Percentiles rank a stretch among this genome's conserved stretches.
phyloP scores from a whole-genome alignment of 2,329 filamentous ascomycete species.

The Stromatinia cepivora region DNA sequence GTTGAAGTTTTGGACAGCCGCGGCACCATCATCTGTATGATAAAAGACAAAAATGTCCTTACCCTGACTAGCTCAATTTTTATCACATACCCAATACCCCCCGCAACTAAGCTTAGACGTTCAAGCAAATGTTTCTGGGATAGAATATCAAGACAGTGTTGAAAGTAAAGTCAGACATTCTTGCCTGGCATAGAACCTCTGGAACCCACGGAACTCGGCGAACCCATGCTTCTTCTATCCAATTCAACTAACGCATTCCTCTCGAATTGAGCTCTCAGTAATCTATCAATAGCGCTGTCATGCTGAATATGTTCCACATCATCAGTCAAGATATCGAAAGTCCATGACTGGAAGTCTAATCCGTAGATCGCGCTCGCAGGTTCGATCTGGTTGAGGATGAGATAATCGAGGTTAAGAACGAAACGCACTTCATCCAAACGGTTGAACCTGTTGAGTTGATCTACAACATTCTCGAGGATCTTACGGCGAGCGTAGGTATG shows the following conservation, averaged over 20 bases:
- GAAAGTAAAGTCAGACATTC: too few relatives aligned
- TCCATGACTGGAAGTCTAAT: not conserved
- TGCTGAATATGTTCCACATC: not conserved
- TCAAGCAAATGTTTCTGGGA: too few relatives aligned
- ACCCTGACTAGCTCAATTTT: not conserved
- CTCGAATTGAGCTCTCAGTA: not conserved
- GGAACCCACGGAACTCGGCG: too few relatives aligned
- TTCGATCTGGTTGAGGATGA: not conserved
- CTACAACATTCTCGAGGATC: not conserved
- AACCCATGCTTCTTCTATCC: too few relatives aligned
- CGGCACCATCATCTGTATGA: too few relatives aligned
- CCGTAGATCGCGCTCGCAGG: not conserved
- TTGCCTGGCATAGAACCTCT: too few relatives aligned
- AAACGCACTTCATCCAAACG: not conserved
- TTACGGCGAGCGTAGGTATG: not conserved
- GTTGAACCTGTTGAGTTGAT: not conserved
- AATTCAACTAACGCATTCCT: too few relatives aligned
- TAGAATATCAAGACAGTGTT: too few relatives aligned
- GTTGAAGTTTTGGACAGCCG: not conserved
- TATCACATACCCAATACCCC: too few relatives aligned
- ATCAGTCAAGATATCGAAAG: not conserved
- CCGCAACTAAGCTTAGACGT: too few relatives aligned
- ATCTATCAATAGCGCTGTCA: not conserved
- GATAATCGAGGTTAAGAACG: not conserved
- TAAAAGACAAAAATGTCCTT: too few relatives aligned